Percentiles rank a stretch among this genome's conserved stretches.
phyloP scores from a whole-genome alignment of 2,329 filamentous ascomycete genomes.

The Hypoxylon sp. region DNA sequence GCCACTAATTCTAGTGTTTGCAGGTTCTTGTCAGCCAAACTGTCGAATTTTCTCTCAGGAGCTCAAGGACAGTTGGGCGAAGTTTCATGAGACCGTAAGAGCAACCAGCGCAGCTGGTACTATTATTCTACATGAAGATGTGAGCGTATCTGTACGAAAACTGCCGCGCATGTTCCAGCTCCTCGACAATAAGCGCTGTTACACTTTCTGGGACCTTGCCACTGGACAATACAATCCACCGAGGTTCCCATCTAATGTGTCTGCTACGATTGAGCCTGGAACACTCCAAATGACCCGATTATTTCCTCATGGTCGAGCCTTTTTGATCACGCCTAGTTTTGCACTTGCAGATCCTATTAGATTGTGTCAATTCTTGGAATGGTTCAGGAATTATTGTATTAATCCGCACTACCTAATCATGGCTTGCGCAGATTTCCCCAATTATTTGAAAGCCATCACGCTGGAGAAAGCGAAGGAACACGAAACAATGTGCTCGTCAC shows the following conservation, averaged over 20 bases:
- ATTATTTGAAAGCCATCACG: slow-evolving; percentile 57
- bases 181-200: slow-evolving; percentile 45
- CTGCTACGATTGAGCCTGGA: slow-evolving; percentile 49
- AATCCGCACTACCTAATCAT: slow-evolving; percentile 55
- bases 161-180: slow-evolving; percentile 50
- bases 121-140: slow-evolving; percentile 52
- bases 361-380: slow-evolving; percentile 59
- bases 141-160: slow-evolving; percentile 48
- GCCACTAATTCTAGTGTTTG: slow-evolving; percentile 25
- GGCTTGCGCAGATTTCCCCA: slow-evolving; percentile 55
- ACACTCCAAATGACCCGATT: slow-evolving; percentile 58
- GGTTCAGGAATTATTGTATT: slow-evolving; percentile 54
- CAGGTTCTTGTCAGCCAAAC: slow-evolving; percentile 48
- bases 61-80: slow-evolving; percentile 47
- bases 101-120: slow-evolving; percentile 48
- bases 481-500: slow-evolving; percentile 29
- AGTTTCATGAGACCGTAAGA: slow-evolving; percentile 49
- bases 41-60: slow-evolving; percentile 52
- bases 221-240: slow-evolving; percentile 50
- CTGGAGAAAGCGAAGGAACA: slow-evolving; percentile 54
- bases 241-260: slow-evolving; percentile 52
- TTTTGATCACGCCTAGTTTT: slow-evolving; percentile 68
- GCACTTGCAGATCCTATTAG: slow-evolving; percentile 62
- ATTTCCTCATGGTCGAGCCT: slow-evolving; percentile 62
- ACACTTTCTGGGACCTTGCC: slow-evolving; percentile 53